Base-by-base conservation (phyloP, 1,139 yeast genomes). In the Hemisphaericaspora subhashii region DNA sequence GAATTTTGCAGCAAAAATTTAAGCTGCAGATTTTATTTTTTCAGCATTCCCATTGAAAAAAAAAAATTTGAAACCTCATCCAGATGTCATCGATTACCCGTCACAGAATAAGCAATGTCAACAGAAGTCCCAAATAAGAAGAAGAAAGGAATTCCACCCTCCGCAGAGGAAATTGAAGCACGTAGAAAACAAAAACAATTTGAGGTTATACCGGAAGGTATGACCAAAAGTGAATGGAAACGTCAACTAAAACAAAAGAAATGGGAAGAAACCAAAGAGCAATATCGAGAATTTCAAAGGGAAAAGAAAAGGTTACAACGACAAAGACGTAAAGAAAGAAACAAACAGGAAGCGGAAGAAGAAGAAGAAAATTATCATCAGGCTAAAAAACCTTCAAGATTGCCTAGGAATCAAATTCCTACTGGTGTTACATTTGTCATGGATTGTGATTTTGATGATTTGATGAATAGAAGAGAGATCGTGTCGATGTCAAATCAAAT, bases 361-460 rank as follows among this genome's bases (percentile, higher is more conserved):
- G 45, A 46, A 4, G 52, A 42, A 12, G 38, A 42, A 2, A 51
- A 57, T 38, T 60, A 59, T 36, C 68, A 62, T 33, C 58, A 46
- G 43, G 48, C 56, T 31, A 56, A 53, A 57, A 62, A 58, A 43
- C 57, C 53, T 36, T 57, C 68, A 25, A 54, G 53, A 27, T 53
- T 63, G 4, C 75, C 77, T 3, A 56, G 59, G 24, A 54, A 62
- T 11, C 84, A 80, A 51, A 52, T 42, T 2, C 59, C 62, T 9
- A 72, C 81, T 3, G 77, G 74, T 0, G 72, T 77, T 31, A 66
- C 66, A 5, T 72, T 90, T 26, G 66, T 89, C 14, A 59, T 92
- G 48, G 98, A 92, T 62, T 92, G 98, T 63, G 86, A 76, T 17
- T 92, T 92, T 59, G 98, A 92, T 55, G 89, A 86, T 31, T 61